Evolutionary conservation across 495 filamentous ascomycete genomes (phyloP), one percentile per base, ranked within the genome.

Genomic region (Letharia columbiana): DNA sequence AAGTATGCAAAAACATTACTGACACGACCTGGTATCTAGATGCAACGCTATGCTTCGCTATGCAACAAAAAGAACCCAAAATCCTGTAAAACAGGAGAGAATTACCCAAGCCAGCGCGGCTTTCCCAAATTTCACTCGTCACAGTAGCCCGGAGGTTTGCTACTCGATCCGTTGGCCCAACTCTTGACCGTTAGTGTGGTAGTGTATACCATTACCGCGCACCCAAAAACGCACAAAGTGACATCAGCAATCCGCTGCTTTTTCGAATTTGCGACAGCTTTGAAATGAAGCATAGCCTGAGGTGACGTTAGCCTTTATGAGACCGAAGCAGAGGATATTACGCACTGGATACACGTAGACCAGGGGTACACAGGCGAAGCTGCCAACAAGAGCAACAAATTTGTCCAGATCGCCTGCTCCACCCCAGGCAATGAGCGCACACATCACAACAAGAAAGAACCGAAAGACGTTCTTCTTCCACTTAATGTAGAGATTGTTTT

Each of bases 401-500:
- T 97, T 97, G 77, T 98, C 94, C 64, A 98, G 80, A 78, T 97
- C 88, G 68, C 90, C 89, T 6, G 94, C 92, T 62, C 94, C 94
- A 66, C 85, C 85, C 92, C 92, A 98, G 2, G 92, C 92, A 68
- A 97, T 87, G 50, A 89, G 71, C 4, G 92, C 89, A 72, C 92
- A 97, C 42, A 92, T 72, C 68, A 89, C 82, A 63, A 98, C 94
- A 50, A 96, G 83, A 71, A 92, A 85, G 78, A 97, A 98, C 44
- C 94, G 88, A 80, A 94, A 98, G 63, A 86, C 79, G 70, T 98
- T 98, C 86, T 98, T 98, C 82, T 95, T 87, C 93, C 93, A 97
- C 78, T 98, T 98, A 80, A 98, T 96, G 62, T 85, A 88, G 1
- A 89, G 89, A 75, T 97, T 96, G 74, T 95, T 91, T 75, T 98